These are phyloP conservation scores for Jatropha podagrica DNA, from an alignment of 441 rosid species.

Conservation along the genomic window DNA sequence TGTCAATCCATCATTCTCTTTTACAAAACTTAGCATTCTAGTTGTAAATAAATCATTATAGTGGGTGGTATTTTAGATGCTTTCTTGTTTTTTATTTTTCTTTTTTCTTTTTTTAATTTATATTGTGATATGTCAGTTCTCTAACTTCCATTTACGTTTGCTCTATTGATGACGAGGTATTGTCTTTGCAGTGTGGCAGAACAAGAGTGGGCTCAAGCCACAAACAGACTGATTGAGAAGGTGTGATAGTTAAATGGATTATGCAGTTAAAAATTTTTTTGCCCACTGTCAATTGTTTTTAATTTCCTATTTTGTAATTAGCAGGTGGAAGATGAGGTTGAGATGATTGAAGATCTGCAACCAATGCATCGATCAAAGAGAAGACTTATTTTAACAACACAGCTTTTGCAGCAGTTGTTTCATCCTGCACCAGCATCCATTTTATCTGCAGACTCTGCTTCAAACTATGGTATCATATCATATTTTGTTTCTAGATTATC, in stretches of 20 bases:
- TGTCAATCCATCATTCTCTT: background rate
- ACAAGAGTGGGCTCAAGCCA: conserved; percentile 67
- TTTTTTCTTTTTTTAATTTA: too few species aligned
- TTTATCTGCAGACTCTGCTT: conserved; percentile 41
- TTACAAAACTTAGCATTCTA: background rate
- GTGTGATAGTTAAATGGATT: conserved; percentile 34
- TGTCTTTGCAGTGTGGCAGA: conserved; percentile 61
- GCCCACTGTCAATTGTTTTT: conserved; percentile 23
- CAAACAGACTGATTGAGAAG: conserved; percentile 73
- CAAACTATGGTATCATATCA: conserved; percentile 47
- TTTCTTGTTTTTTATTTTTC: background rate
- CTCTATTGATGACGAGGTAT: background rate
- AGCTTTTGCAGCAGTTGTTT: conserved; percentile 72
- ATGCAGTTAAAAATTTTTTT: conserved; percentile 12
- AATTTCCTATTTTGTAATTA: conserved; percentile 27
- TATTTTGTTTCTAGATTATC: conserved; percentile 57
- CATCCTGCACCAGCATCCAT: conserved; percentile 51
- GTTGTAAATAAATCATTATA: background rate
- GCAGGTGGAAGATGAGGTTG: conserved; percentile 56
- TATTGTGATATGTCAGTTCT: background rate
- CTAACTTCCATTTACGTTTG: background rate
- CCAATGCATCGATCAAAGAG: conserved; percentile 53
- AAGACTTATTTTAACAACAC: conserved; percentile 72
- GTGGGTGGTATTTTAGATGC: background rate
- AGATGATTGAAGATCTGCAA: conserved; percentile 40